A percentile compares a stretch with the other conserved stretches of the same genome.
Evolutionary conservation across 345 rosid species (phyloP).

Genomic region (Euphorbia peplus): DNA sequence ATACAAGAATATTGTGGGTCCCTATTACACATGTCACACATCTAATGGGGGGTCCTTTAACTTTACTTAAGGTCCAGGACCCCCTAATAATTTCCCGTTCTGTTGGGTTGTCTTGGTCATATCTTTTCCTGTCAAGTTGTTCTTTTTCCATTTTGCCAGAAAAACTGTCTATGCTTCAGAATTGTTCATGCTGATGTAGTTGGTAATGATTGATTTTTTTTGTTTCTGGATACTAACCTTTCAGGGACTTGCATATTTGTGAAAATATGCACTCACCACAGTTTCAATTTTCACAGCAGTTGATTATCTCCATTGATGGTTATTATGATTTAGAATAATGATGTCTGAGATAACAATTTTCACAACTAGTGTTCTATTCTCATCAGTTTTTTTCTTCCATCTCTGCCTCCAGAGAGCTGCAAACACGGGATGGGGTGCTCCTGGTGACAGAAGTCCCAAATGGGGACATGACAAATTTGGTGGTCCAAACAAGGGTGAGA

Average conservation of each 20-base stretch:
- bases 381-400: slow-evolving; percentile 13
- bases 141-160: background rate
- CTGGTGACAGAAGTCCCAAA: slow-evolving; percentile 52
- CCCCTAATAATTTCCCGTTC: no score
- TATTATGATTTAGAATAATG: background rate
- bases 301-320: background rate
- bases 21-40: no score
- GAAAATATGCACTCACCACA: background rate
- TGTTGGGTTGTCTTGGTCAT: background rate
- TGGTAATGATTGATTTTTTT: background rate
- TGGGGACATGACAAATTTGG: slow-evolving; percentile 78
- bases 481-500: slow-evolving; percentile 40
- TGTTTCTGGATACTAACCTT: background rate
- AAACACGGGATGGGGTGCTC: slow-evolving; percentile 83
- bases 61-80: no score
- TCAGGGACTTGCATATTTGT: background rate
- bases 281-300: background rate
- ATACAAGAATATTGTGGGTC: no score
- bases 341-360: background rate
- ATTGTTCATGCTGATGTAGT: background rate
- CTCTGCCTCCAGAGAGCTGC: slow-evolving; percentile 67
- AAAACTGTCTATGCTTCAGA: background rate
- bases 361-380: slow-evolving; percentile 1
- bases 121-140: background rate
- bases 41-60: no score